Percentiles rank a stretch among this genome's conserved stretches.
phyloP scores from a whole-genome alignment of 257 asterid genomes.

The Capsicum pubescens region DNA sequence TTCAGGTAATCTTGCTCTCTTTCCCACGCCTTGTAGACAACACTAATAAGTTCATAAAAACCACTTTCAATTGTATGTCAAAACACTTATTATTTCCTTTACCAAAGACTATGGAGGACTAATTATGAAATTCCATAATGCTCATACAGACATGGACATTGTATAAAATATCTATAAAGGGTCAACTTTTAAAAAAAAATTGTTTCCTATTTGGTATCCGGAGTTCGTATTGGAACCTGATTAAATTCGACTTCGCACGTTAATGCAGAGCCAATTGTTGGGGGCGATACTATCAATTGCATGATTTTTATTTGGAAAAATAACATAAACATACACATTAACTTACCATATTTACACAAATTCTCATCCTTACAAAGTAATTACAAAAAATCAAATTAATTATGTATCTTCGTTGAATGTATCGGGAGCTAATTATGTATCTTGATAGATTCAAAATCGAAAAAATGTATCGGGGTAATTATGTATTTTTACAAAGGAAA shows the following conservation, averaged over 20 bases:
- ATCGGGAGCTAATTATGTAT: no score
- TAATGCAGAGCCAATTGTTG: accelerated
- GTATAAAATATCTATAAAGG: neutral
- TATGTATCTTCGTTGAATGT: no score
- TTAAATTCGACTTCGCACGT: neutral
- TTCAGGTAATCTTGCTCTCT: neutral
- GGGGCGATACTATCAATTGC: accelerated
- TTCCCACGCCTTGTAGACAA: constrained; percentile 18
- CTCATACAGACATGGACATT: constrained; percentile 1
- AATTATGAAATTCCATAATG: constrained; percentile 8
- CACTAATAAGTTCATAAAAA: neutral
- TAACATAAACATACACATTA: no score
- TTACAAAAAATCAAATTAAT: no score
- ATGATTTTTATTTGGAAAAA: no score
- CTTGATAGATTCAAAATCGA: no score
- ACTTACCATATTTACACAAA: no score
- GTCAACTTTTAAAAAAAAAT: neutral
- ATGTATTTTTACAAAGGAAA: no score
- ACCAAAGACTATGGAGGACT: neutral
- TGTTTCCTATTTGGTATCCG: accelerated
- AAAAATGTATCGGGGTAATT: no score
- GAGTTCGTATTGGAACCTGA: neutral
- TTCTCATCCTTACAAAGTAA: no score
- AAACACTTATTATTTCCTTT: constrained; percentile 20
- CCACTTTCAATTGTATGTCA: constrained; percentile 6